Percentiles rank a stretch among this genome's conserved stretches.
phyloP scores from a whole-genome alignment of 306 rosid genomes.

The Heteromeles arbutifolia region DNA sequence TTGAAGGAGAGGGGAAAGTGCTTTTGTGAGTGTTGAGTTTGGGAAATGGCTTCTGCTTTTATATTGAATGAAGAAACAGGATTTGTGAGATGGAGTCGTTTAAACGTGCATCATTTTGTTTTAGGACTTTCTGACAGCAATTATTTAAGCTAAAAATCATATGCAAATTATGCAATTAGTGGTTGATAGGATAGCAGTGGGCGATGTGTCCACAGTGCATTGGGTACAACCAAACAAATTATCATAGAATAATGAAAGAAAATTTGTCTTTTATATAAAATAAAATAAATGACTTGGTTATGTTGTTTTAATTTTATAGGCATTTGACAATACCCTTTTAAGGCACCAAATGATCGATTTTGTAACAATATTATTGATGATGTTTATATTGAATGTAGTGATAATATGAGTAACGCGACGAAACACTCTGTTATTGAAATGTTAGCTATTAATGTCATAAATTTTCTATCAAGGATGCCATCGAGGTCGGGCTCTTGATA shows the following conservation, averaged over 20 bases:
- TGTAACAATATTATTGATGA: too few relatives aligned
- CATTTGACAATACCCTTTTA: too few relatives aligned
- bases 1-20: neutral
- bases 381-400: too few relatives aligned
- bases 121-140: neutral
- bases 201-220: conserved; percentile 2
- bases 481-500: too few relatives aligned
- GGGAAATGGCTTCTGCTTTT: conserved; percentile 17
- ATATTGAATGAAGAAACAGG: conserved; percentile 8
- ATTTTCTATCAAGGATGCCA: too few relatives aligned
- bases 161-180: neutral
- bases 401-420: too few relatives aligned
- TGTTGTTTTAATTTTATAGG: neutral
- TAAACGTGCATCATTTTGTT: neutral
- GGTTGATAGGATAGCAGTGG: neutral
- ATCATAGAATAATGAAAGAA: conserved; percentile 4
- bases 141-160: neutral
- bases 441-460: too few relatives aligned
- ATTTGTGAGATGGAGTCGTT: neutral
- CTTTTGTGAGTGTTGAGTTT: conserved; percentile 11
- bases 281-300: neutral
- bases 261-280: neutral
- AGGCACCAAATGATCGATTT: too few relatives aligned
- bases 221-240: conserved; percentile 42
- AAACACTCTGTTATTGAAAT: too few relatives aligned